Evolutionary conservation across 169 alveolate genomes (phyloP).

Genomic region (Theileria equi): DNA sequence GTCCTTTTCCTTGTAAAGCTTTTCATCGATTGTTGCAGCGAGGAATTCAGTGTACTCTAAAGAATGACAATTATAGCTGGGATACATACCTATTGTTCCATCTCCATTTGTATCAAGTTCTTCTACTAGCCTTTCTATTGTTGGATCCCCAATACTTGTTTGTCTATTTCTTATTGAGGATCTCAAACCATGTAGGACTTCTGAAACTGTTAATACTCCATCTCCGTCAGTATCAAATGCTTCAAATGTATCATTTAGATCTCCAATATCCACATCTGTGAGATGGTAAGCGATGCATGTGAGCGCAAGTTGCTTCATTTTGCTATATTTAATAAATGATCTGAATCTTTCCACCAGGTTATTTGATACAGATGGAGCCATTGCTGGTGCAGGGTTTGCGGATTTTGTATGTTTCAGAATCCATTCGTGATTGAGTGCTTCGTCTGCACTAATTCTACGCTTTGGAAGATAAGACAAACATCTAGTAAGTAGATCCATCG

Average conservation of each 20-base stretch:
- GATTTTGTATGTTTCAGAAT: constrained; percentile 54
- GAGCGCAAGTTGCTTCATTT: constrained; percentile 88
- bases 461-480: constrained; percentile 82
- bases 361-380: constrained; percentile 55
- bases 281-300: constrained; percentile 92
- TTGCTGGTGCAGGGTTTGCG: constrained; percentile 25
- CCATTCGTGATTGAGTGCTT: constrained; percentile 92
- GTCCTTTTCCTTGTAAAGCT: constrained; percentile 79
- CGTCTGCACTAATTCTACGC: constrained; percentile 85
- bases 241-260: constrained; percentile 83
- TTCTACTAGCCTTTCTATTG: constrained; percentile 67
- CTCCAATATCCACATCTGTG: constrained; percentile 84
- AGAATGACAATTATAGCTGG: neutral
- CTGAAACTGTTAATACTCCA: constrained; percentile 81
- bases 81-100: constrained; percentile 80
- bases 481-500: constrained; percentile 83
- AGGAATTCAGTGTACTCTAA: constrained; percentile 90
- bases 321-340: constrained; percentile 82
- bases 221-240: constrained; percentile 90
- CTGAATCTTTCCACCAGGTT: constrained; percentile 81
- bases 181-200: constrained; percentile 63
- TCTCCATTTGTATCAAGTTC: constrained; percentile 86
- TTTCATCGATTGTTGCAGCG: constrained; percentile 90
- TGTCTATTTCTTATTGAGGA: constrained; percentile 71
- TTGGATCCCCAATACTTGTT: constrained; percentile 17